Conservation (phyloP, 768 basidiomycete genomes). For the Nidularia pulvinata region DNA sequence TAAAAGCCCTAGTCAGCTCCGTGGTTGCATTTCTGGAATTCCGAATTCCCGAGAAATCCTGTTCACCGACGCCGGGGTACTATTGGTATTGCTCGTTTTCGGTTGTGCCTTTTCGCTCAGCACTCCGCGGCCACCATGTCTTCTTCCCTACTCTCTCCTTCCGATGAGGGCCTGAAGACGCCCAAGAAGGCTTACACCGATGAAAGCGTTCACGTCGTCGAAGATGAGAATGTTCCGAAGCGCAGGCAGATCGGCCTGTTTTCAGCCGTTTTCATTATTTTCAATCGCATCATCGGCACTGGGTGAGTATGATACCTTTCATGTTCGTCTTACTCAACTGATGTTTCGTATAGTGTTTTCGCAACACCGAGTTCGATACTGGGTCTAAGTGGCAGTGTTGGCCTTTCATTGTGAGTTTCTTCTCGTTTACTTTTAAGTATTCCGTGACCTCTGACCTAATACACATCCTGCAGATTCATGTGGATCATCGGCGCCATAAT, state of each 20-base stretch:
- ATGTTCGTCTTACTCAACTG: too few species aligned
- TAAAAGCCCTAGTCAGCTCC: too few species aligned
- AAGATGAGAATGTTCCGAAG: not conserved
- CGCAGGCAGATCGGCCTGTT: slow-evolving; percentile 19
- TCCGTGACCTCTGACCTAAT: too few species aligned
- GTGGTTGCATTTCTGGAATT: too few species aligned
- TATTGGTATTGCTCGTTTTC: too few species aligned
- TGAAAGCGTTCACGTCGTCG: not conserved
- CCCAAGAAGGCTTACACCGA: too few species aligned
- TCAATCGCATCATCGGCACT: slow-evolving; percentile 42
- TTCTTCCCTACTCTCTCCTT: too few species aligned
- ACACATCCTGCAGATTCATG: slow-evolving; percentile 17
- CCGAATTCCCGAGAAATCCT: too few species aligned
- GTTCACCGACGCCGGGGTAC: too few species aligned
- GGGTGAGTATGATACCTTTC: slow-evolving; percentile 22
- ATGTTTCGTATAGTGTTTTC: slow-evolving; percentile 20
- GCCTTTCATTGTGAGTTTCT: slow-evolving; percentile 21
- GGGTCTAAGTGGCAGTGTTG: slow-evolving; percentile 26
- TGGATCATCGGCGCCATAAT: slow-evolving; percentile 33
- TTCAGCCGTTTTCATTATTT: slow-evolving; percentile 37
- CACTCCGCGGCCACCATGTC: too few species aligned
- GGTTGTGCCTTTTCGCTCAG: too few species aligned
- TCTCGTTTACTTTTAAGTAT: not conserved
- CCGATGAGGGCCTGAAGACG: too few species aligned
- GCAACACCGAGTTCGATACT: slow-evolving; percentile 31